Percentiles rank a stretch among this genome's conserved stretches.
Conservation (phyloP, 768 basidiomycete genomes). For the Leccinum incarnatum region DNA sequence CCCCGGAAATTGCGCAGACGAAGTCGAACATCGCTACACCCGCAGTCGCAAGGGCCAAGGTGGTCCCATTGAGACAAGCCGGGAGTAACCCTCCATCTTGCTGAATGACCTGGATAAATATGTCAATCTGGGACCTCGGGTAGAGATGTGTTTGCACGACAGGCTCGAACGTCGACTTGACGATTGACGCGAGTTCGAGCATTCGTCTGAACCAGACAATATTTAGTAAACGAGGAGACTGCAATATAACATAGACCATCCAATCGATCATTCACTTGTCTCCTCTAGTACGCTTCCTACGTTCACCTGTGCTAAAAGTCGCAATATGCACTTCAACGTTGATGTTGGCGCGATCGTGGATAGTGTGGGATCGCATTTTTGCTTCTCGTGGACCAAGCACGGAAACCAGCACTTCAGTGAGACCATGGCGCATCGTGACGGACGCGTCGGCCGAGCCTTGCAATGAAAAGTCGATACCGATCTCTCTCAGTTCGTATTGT, state of each 20-base stretch:
- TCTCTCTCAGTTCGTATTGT: conserved; percentile 87
- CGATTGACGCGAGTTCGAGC: conserved; percentile 79
- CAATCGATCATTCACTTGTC: conserved; percentile 56
- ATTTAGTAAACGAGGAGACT: not conserved
- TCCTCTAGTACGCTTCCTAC: conserved; percentile 69
- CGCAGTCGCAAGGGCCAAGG: conserved; percentile 84
- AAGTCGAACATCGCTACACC: conserved; percentile 92
- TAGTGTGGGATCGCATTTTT: conserved; percentile 70
- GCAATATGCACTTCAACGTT: conserved; percentile 88
- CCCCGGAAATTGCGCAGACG: conserved; percentile 85
- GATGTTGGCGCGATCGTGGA: conserved; percentile 85
- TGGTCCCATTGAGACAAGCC: conserved; percentile 92
- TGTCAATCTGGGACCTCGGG: conserved; percentile 92
- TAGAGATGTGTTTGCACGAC: conserved; percentile 89
- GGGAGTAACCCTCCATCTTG: conserved; percentile 92
- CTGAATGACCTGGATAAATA: conserved; percentile 89
- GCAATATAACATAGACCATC: not conserved
- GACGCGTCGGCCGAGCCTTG: conserved; percentile 83
- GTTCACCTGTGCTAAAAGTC: conserved; percentile 81
- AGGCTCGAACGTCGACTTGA: conserved; percentile 95
- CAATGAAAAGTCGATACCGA: conserved; percentile 73
- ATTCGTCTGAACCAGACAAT: conserved; percentile 56
- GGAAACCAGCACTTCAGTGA: conserved; percentile 83
- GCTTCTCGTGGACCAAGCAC: conserved; percentile 94
- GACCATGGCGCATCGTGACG: conserved; percentile 79